Evolutionary conservation across 305 asterid species (phyloP), one percentile per base, ranked within the genome.

Genomic region (Rubia balearica): DNA sequence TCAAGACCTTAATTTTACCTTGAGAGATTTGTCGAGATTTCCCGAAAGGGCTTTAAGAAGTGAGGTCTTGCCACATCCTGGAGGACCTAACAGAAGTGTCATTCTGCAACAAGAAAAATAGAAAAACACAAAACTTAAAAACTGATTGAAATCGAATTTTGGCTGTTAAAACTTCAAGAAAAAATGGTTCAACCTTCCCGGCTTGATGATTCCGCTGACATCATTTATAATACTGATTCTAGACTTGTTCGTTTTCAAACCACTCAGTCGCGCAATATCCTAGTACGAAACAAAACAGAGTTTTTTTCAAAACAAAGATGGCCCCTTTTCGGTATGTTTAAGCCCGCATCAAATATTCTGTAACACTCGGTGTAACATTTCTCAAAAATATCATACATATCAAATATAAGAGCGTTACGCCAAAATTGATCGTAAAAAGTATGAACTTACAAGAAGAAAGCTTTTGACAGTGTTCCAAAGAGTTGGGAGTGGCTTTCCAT

Each of bases 401-500:
- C 40, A 36, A 36, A 36, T 4, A 4, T 36, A 36, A 36, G 40
- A 36, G 40, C 40, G 40, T 5, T 36, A 36, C 40, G 4, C 40
- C 40, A 36, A 36, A 36, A 36, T 4, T 36, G 40, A 36, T 36
- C 40, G 6, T 0, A 55, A 17, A 36, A 59, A 8, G 11, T 48
- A 17, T 5, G n/a, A 22, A 71, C 75, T 82, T 76, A 88, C 96
- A 80, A 49, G 70, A 67, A 88, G 12, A 63, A 69, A 51, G 61
- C 74, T 80, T 79, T 86, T 87, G 67, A 86, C 30, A 72, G 88
- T 76, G 72, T 89, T 91, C 96, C 96, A 91, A 66, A 91, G 91
- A 41, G 96, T 89, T 17, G 94, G 97, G 27, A 89, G 86, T 43
- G 97, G 97, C 87, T 85, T 89, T 49, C 96, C 97, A 53, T 84